Evolutionary conservation across 768 basidiomycete species (phyloP).

Genomic region (Calocybe cyanea): DNA sequence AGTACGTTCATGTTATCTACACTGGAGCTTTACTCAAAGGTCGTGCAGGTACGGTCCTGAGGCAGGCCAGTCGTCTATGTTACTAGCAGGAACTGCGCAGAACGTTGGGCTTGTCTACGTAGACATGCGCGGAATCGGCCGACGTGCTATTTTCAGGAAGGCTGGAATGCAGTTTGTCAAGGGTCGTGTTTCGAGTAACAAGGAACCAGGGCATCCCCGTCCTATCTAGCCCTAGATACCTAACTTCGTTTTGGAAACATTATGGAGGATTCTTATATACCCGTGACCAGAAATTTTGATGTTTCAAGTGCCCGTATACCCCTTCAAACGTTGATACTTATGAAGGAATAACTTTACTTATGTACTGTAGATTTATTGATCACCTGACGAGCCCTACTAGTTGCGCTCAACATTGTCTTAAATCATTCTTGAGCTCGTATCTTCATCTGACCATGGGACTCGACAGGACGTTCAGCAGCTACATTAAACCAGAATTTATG

Average conservation of each 20-base stretch:
- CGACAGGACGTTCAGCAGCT: constrained; percentile 12
- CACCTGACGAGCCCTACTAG: background rate
- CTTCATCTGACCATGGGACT: background rate
- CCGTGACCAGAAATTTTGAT: no score
- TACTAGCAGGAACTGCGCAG: constrained; percentile 61
- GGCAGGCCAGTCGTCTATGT: constrained; percentile 52
- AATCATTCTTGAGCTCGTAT: background rate
- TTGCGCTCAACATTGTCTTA: background rate
- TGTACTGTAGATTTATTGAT: no score
- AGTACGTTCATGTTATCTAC: constrained; percentile 29
- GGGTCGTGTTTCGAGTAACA: constrained; percentile 19
- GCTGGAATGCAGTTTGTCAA: constrained; percentile 58
- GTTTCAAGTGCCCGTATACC: no score
- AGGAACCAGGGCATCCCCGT: background rate
- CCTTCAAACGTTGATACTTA: no score
- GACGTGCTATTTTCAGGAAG: constrained; percentile 63
- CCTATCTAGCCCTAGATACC: background rate
- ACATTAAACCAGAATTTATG: constrained; percentile 10
- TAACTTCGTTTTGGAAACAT: no score
- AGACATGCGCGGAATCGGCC: constrained; percentile 69
- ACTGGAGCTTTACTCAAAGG: background rate
- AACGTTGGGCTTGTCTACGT: constrained; percentile 78
- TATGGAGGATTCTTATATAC: no score
- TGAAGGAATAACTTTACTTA: no score
- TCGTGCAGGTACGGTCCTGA: constrained; percentile 54